Conservation (phyloP, 176 grass and related monocot species). For the Areca catechu region DNA sequence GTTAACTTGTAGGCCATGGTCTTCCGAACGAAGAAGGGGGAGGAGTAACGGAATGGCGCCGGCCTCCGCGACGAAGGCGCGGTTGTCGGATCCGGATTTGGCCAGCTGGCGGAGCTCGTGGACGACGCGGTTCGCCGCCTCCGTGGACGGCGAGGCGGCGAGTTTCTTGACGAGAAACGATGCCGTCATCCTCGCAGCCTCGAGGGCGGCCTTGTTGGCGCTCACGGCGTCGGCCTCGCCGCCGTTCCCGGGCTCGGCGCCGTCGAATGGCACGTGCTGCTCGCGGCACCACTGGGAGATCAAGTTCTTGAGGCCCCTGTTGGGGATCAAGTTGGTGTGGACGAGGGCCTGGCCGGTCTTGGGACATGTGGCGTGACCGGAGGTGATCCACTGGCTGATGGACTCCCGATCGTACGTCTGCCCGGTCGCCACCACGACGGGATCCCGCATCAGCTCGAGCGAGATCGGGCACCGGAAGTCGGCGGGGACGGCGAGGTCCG, state of each 20-base stretch:
- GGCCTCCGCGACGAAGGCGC: constrained; percentile 76
- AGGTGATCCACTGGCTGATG: constrained; percentile 64
- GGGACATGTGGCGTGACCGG: constrained; percentile 76
- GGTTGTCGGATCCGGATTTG: constrained; percentile 59
- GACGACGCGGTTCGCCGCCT: constrained; percentile 67
- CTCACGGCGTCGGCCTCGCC: constrained; percentile 24
- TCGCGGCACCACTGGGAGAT: constrained; percentile 85
- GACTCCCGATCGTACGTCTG: constrained; percentile 91
- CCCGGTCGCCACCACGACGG: constrained; percentile 66
- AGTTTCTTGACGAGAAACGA: constrained; percentile 76
- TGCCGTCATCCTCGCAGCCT: constrained; percentile 89
- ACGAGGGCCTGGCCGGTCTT: constrained; percentile 67
- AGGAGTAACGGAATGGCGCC: constrained; percentile 67
- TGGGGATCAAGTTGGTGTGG: constrained; percentile 55
- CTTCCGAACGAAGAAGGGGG: constrained; percentile 61
- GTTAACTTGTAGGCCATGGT: constrained; percentile 69
- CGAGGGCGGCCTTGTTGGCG: constrained; percentile 72
- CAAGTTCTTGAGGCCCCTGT: constrained; percentile 80
- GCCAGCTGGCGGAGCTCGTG: constrained; percentile 80
- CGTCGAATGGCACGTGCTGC: constrained; percentile 50
- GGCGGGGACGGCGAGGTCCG: constrained; percentile 27
- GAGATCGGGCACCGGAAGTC: constrained; percentile 96
- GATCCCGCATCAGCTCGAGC: constrained; percentile 83
- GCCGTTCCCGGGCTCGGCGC: constrained; percentile 29
- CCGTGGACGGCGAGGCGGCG: constrained; percentile 27